These are phyloP conservation scores for Lentinula boryana DNA, from an alignment of 768 basidiomycete genomes.

Conservation along the genomic window DNA sequence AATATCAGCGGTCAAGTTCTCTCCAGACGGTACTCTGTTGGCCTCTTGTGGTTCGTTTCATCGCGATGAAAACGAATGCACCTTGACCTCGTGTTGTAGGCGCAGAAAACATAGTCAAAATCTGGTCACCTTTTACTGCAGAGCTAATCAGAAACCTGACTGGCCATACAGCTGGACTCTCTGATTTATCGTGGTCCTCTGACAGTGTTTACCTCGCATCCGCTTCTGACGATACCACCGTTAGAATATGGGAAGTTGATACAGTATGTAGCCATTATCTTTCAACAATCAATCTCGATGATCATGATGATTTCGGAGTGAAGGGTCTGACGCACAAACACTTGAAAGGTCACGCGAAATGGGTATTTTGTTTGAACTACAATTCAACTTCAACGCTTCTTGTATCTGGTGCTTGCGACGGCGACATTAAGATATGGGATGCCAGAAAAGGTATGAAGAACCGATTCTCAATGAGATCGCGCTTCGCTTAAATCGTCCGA, in stretches of 20 bases:
- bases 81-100: conserved; percentile 33
- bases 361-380: conserved; percentile 91
- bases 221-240: conserved; percentile 87
- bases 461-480: neutral
- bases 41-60: conserved; percentile 74
- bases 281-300: neutral
- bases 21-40: conserved; percentile 77
- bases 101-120: conserved; percentile 72
- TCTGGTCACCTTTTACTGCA: conserved; percentile 80
- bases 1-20: conserved; percentile 88
- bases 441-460: conserved; percentile 57
- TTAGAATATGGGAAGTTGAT: conserved; percentile 87
- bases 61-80: neutral
- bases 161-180: conserved; percentile 79
- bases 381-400: conserved; percentile 83
- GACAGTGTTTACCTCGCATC: conserved; percentile 82
- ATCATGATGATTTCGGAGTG: conserved; percentile 4
- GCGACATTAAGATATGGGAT: conserved; percentile 92
- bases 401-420: conserved; percentile 90
- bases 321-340: conserved; percentile 68
- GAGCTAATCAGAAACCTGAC: conserved; percentile 68
- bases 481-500: neutral
- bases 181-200: conserved; percentile 85
- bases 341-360: conserved; percentile 78
- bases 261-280: conserved; percentile 40